Conservation (phyloP, 140 eudicot species). For the Flaveria floridana region DNA sequence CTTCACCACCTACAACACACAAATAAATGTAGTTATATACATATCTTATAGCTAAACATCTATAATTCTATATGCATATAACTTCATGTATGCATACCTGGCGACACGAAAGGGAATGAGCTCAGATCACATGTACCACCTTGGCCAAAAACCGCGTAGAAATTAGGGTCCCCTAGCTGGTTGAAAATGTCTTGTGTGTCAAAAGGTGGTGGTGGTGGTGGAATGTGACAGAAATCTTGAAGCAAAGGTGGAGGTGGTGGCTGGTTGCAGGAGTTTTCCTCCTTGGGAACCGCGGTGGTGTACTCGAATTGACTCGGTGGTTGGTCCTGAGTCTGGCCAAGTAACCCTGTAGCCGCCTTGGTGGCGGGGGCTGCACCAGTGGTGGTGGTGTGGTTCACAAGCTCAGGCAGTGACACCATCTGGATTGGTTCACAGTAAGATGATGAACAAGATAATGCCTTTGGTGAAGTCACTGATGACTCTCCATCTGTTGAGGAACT, state of each 20-base stretch:
- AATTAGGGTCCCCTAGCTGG: constrained; percentile 51
- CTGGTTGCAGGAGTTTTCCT: constrained; percentile 32
- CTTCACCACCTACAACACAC: constrained; percentile 36
- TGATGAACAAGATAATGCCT: constrained; percentile 43
- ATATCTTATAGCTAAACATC: not conserved
- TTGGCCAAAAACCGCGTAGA: constrained; percentile 50
- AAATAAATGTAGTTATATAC: not conserved
- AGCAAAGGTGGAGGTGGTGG: constrained; percentile 28
- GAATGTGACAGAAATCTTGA: constrained; percentile 44
- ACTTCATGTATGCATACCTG: constrained; percentile 30
- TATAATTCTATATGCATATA: not conserved
- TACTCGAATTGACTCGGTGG: constrained; percentile 33
- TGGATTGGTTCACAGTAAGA: constrained; percentile 40
- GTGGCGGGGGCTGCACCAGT: not conserved
- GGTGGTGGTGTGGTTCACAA: constrained; percentile 25
- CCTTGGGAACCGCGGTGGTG: constrained; percentile 27
- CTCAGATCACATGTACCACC: constrained; percentile 40
- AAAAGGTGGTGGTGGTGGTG: constrained; percentile 34
- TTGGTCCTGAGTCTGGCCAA: constrained; percentile 35
- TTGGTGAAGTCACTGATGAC: constrained; percentile 44
- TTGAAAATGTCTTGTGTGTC: constrained; percentile 54
- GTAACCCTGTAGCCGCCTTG: constrained; percentile 10
- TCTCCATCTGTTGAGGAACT: constrained; percentile 59
- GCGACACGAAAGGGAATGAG: constrained; percentile 38
- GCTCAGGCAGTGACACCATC: constrained; percentile 47